Evolutionary conservation across 2,329 filamentous ascomycete genomes (phyloP), one percentile per base, ranked within the genome.

Genomic region (Diaporthe vaccinii): DNA sequence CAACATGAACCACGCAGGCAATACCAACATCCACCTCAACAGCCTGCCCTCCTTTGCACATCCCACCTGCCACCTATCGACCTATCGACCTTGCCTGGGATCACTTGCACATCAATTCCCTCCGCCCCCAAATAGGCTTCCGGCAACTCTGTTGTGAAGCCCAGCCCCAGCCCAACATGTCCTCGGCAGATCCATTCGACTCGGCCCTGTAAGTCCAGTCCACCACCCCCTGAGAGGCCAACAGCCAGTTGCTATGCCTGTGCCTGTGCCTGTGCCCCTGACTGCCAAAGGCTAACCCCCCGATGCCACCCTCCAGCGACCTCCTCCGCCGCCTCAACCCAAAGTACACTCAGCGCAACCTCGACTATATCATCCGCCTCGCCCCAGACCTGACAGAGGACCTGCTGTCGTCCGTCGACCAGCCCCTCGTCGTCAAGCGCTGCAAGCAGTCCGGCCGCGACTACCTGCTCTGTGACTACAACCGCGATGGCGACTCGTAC

Each of bases 401-500:
- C 84, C 95, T 99, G 58, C 95, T 99, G 78, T 97, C 96, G 79
- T 98, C 96, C 34, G 97, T 99, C 80, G 97, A 99, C 86, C 96
- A 98, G 85, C 97, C 97, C 34, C 93, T 99, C 74, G 92, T 94
- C 76, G 91, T 97, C 78, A 93, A 93, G 80, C 93, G 94, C 79
- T 98, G 97, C 89, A 91, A 92, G 80, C 94, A 96, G 85, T 94
- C 95, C 44, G 95, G 95, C 80, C 94, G 96, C 79, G 97, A 98
- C 86, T 99, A 98, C 88, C 92, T 99, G 70, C 94, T 98, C 82
- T 99, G 97, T 89, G 97, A 99, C 90, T 99, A 99, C 90, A 99
- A 99, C 90, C 96, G 97, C 78, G 97, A 99, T 86, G 97, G 97
- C 77, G 96, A 98, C 87, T 97, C 94, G 86, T 98, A 98, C 90